Base-by-base conservation (phyloP, 306 rosid genomes). In the Gastrolobium villosum region DNA sequence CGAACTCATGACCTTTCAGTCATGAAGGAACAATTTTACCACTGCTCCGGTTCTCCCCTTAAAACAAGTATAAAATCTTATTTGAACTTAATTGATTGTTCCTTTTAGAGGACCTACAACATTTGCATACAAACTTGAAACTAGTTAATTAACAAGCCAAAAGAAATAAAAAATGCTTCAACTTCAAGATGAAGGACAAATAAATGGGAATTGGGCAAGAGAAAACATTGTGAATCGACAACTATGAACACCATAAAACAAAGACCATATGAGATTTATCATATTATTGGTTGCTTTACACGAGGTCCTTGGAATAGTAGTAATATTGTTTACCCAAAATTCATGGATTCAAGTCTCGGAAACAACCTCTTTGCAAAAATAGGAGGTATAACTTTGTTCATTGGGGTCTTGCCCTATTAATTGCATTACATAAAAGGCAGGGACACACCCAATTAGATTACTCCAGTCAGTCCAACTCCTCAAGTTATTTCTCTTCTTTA, bases 401-500 rank as follows among this genome's bases (percentile, higher is more conserved):
- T 20, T 20, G 26, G 26, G 26, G 26, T 20, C 1, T 20, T 20
- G 26, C 26, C 26, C 26, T 15, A 62, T 10, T 49, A 49, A 10
- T 26, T 36, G 39, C 41, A n/a, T 68, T 6, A 50, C 31, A 26
- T 28, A 20, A 65, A 70, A 34, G 36, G 11, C 53, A 62, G 34
- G 41, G 72, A 64, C 46, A 72, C 14, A 5, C 50, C 14, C 15
- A 66, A 56, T 32, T 34, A 56, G 9, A 55, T 44, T 45, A 67
- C 49, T 67, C 68, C 11, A 53, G 43, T 32, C 36, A 7, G 35
- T 52, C 60, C 3, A 64, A 10, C 41, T 74, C 28, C 6, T 26
- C 72, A 76, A 53, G 70, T 6, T 35, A 32, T 69, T 64, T 65
- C 48, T 54, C 36, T 36, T 70, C 20, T 4, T 11, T 80, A 55